phyloP scores from a whole-genome alignment of 2,329 filamentous ascomycete genomes.

The Paraconiothyrium sp. region DNA sequence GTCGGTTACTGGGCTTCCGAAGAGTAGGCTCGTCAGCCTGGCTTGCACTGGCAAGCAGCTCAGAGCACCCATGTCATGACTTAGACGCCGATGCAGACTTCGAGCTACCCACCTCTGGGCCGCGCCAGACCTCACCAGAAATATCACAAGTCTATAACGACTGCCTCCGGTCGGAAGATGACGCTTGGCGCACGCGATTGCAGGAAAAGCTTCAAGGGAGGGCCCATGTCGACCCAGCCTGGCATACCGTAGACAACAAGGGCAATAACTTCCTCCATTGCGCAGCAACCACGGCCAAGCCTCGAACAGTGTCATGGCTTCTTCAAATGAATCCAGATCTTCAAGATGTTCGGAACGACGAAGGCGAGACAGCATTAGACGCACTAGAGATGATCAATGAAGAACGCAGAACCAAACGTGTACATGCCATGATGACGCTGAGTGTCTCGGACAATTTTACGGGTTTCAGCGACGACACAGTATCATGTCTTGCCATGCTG shows the following conservation, averaged over 20 bases:
- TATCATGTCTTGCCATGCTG: slow-evolving; percentile 40
- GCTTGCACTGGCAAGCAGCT: slow-evolving; percentile 6
- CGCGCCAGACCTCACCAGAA: neutral
- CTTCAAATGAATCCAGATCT: neutral
- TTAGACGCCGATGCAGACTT: slow-evolving; percentile 5
- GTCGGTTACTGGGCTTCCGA: slow-evolving; percentile 5
- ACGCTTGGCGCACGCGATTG: slow-evolving; percentile 21
- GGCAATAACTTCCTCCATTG: slow-evolving; percentile 41
- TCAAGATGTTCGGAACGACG: neutral
- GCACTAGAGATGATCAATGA: neutral
- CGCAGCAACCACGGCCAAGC: slow-evolving; percentile 24
- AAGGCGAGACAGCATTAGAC: slow-evolving; percentile 8
- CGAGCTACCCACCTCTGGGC: neutral
- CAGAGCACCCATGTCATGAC: slow-evolving; percentile 8
- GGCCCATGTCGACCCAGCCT: slow-evolving; percentile 7
- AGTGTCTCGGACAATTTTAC: slow-evolving; percentile 43
- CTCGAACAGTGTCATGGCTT: slow-evolving; percentile 1
- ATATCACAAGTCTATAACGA: neutral
- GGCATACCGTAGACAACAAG: slow-evolving; percentile 21
- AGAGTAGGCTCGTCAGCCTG: slow-evolving; percentile 7
- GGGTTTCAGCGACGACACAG: slow-evolving; percentile 38
- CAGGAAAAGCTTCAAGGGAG: slow-evolving; percentile 12
- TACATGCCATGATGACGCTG: neutral
- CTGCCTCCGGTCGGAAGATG: neutral
- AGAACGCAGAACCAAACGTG: slow-evolving; percentile 3